Evolutionary conservation across 148 eudicot species (phyloP).

Genomic region (Selenicereus undatus): DNA sequence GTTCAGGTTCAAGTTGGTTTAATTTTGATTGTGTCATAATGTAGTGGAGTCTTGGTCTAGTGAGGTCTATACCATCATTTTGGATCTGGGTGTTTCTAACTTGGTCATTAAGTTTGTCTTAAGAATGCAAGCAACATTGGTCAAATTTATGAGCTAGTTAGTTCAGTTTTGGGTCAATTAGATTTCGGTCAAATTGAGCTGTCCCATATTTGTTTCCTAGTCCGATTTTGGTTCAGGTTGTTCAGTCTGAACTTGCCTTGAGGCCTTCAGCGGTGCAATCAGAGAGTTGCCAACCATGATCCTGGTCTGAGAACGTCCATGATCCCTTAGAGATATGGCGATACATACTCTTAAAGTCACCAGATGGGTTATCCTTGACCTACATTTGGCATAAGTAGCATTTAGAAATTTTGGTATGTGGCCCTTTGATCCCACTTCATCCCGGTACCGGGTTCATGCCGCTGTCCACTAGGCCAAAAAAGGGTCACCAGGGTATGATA

Average conservation of each 20-base stretch:
- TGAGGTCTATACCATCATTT: too few relatives aligned
- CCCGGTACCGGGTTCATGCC: background rate
- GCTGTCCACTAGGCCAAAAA: background rate
- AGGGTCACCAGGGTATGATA: background rate
- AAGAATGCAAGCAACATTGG: background rate
- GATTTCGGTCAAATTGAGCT: background rate
- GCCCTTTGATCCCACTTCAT: background rate
- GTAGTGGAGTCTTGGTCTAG: background rate
- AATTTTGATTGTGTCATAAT: too few relatives aligned
- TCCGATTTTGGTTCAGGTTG: too few relatives aligned
- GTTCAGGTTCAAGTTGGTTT: background rate
- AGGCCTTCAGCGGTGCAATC: conserved; percentile 56
- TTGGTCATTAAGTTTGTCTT: background rate
- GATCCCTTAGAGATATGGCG: conserved; percentile 50
- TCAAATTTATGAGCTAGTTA: background rate
- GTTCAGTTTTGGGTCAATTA: background rate
- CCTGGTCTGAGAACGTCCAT: conserved; percentile 53
- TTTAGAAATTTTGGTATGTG: too few relatives aligned
- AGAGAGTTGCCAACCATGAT: conserved; percentile 63
- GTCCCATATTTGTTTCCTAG: background rate
- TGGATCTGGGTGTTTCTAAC: background rate
- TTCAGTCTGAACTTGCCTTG: conserved; percentile 22
- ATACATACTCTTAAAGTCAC: conserved; percentile 44
- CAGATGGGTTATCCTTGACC: conserved; percentile 50
- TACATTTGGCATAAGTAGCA: conserved; percentile 6